These are phyloP conservation scores for Gentiana dahurica DNA, from an alignment of 257 asterid genomes.

Conservation along the genomic window DNA sequence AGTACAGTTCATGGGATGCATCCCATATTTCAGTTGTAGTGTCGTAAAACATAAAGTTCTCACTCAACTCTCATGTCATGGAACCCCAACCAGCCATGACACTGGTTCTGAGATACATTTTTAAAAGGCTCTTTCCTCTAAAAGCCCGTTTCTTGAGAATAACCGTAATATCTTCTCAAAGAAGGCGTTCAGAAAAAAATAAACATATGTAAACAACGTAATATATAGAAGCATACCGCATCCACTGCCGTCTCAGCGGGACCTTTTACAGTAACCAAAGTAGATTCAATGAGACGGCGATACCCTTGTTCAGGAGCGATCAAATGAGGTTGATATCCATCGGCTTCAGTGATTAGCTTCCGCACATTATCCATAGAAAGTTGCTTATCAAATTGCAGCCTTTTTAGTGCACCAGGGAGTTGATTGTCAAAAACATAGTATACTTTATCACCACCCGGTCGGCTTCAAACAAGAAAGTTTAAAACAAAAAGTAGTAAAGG, in stretches of 20 bases:
- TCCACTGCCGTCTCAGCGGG: constrained; percentile 98
- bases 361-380: constrained; percentile 97
- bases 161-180: too few relatives aligned
- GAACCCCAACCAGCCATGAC: too few relatives aligned
- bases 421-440: constrained; percentile 86
- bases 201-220: not conserved
- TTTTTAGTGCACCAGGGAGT: constrained; percentile 94
- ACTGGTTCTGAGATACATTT: too few relatives aligned
- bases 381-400: constrained; percentile 93
- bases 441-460: constrained; percentile 97
- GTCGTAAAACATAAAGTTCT: too few relatives aligned
- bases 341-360: constrained; percentile 93
- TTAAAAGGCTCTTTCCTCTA: too few relatives aligned
- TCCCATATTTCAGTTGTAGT: too few relatives aligned
- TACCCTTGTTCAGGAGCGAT: constrained; percentile 99
- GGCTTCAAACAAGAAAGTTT: constrained; percentile 40
- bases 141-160: too few relatives aligned
- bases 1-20: too few relatives aligned
- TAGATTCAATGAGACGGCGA: constrained; percentile 93
- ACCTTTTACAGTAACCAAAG: constrained; percentile 78
- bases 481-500: constrained; percentile 2
- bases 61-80: too few relatives aligned
- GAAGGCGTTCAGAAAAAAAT: too few relatives aligned
- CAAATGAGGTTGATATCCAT: constrained; percentile 98
- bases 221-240: constrained; percentile 42